phyloP scores from a whole-genome alignment of 768 basidiomycete genomes.

The Tylopilus rubrobrunneus region DNA sequence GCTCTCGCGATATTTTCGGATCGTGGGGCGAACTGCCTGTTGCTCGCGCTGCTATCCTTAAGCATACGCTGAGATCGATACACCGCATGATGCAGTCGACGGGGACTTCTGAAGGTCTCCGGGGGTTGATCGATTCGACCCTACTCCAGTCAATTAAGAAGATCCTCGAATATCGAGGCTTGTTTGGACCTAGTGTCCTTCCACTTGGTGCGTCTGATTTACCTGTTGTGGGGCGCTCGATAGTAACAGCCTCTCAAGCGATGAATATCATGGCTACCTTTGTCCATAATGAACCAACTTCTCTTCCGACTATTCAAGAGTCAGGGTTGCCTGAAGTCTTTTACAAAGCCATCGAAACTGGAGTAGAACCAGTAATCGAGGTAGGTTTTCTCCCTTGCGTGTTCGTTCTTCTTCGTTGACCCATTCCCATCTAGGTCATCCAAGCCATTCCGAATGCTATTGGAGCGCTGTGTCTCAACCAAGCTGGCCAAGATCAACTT shows the following conservation, averaged over 20 bases:
- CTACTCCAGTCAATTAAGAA: slow-evolving; percentile 82
- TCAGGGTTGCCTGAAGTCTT: slow-evolving; percentile 84
- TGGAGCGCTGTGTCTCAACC: slow-evolving; percentile 94
- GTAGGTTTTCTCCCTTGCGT: slow-evolving; percentile 35
- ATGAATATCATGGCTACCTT: slow-evolving; percentile 96
- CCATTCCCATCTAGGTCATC: slow-evolving; percentile 55
- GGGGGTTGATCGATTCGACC: slow-evolving; percentile 89
- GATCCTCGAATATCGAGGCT: slow-evolving; percentile 75
- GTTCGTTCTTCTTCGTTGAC: background rate
- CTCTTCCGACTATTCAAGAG: slow-evolving; percentile 89
- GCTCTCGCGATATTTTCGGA: slow-evolving; percentile 43
- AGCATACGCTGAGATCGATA: slow-evolving; percentile 86
- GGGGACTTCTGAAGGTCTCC: slow-evolving; percentile 89
- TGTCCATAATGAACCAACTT: slow-evolving; percentile 98
- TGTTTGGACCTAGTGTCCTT: slow-evolving; percentile 85
- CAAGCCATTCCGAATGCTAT: slow-evolving; percentile 93
- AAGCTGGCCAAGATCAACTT: slow-evolving; percentile 80
- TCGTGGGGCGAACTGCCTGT: slow-evolving; percentile 66
- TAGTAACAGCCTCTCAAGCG: slow-evolving; percentile 35
- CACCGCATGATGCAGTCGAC: slow-evolving; percentile 98
- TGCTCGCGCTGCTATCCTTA: slow-evolving; percentile 75
- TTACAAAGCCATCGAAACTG: slow-evolving; percentile 79
- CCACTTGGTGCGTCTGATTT: slow-evolving; percentile 61
- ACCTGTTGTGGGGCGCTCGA: background rate
- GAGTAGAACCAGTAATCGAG: slow-evolving; percentile 85